Percentiles rank a stretch among this genome's conserved stretches.
phyloP scores from a whole-genome alignment of 768 basidiomycete species.

The Naganishia vishniacii region DNA sequence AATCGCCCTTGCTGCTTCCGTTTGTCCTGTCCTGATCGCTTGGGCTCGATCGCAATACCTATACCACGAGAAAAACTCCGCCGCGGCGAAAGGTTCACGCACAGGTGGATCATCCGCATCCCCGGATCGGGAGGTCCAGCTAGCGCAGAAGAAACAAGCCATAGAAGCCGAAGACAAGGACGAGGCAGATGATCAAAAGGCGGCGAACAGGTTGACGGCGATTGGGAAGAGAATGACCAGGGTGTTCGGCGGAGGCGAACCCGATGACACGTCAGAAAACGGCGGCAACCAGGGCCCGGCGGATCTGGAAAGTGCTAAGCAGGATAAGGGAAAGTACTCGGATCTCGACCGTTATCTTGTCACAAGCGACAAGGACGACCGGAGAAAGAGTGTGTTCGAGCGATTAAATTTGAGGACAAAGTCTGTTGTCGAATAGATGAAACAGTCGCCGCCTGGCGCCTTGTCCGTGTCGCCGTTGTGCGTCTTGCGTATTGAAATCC shows the following conservation, averaged over 20 bases:
- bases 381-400: background rate
- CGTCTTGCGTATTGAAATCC: too few species aligned
- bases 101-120: too few species aligned
- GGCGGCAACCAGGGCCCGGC: background rate
- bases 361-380: background rate
- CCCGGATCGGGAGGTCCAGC: too few species aligned
- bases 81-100: too few species aligned
- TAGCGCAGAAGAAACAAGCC: background rate
- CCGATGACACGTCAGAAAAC: background rate
- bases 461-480: too few species aligned
- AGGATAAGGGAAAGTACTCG: background rate
- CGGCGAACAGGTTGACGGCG: background rate
- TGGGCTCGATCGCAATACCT: slow-evolving; percentile 4
- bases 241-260: background rate
- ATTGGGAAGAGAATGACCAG: slow-evolving; percentile 14
- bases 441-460: too few species aligned
- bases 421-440: background rate
- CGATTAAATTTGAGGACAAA: background rate
- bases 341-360: background rate
- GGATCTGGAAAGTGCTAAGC: background rate
- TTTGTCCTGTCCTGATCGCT: background rate
- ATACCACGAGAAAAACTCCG: background rate
- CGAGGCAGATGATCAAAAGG: background rate
- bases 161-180: background rate
- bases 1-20: background rate